Evolutionary conservation across 306 rosid species (phyloP).

Genomic region (Prunus salicina): DNA sequence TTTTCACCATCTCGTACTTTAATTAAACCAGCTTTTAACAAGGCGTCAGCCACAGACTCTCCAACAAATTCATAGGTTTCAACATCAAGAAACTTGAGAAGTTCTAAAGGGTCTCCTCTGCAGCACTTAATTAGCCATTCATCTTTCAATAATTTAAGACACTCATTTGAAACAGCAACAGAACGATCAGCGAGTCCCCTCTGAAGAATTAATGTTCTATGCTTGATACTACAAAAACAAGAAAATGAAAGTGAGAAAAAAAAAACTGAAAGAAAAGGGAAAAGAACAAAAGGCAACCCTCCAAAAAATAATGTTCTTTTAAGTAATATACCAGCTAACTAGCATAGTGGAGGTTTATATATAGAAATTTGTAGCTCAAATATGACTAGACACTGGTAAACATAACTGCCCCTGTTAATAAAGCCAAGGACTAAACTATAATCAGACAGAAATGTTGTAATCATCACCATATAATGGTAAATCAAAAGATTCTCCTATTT

Average conservation of each 20-base stretch:
- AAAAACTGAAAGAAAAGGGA: not conserved
- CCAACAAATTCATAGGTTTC: slow-evolving; percentile 93
- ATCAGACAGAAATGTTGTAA: not conserved
- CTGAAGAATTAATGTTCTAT: slow-evolving; percentile 67
- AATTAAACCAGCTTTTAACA: slow-evolving; percentile 62
- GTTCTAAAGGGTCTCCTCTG: slow-evolving; percentile 59
- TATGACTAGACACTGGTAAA: not conserved
- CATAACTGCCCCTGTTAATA: not conserved
- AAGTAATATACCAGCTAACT: not conserved
- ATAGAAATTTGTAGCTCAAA: not conserved
- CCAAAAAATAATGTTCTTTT: not conserved
- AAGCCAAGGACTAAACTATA: not conserved
- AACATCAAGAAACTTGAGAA: slow-evolving; percentile 91
- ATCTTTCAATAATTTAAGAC: slow-evolving; percentile 83
- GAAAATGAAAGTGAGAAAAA: not conserved
- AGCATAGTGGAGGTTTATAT: not conserved
- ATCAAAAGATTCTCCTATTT: not conserved
- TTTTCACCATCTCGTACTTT: slow-evolving; percentile 52
- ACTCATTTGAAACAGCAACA: slow-evolving; percentile 71
- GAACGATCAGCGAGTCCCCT: slow-evolving; percentile 97
- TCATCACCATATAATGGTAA: not conserved
- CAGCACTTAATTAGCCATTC: slow-evolving; percentile 84
- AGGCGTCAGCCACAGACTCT: slow-evolving; percentile 72
- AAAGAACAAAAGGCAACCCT: not conserved
- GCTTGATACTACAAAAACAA: slow-evolving; percentile 63